phyloP scores from a whole-genome alignment of 1,139 yeast genomes.

The Debaryomyces coudertii region DNA sequence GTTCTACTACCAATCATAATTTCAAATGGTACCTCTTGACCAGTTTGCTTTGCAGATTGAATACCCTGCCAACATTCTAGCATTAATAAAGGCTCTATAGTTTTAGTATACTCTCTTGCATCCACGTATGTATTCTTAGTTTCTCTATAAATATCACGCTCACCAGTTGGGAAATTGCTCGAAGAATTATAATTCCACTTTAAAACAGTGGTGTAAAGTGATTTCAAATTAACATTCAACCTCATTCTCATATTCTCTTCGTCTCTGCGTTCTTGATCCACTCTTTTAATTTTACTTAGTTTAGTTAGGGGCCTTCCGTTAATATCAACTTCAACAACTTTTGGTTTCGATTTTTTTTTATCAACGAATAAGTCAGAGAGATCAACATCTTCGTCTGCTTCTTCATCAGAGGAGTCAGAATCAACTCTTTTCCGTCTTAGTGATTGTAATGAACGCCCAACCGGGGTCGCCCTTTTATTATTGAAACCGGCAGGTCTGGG shows the following conservation, averaged over 20 bases:
- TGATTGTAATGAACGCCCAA: constrained; percentile 43
- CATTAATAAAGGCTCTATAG: constrained; percentile 78
- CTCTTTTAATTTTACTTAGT: constrained; percentile 18
- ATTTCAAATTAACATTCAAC: constrained; percentile 74
- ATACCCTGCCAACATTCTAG: constrained; percentile 95
- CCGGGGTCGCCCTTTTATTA: constrained; percentile 31
- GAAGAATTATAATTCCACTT: constrained; percentile 74
- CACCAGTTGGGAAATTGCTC: constrained; percentile 60
- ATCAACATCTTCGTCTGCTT: constrained; percentile 40
- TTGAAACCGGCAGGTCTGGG: constrained; percentile 88
- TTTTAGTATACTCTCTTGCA: constrained; percentile 63
- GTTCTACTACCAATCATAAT: constrained; percentile 77
- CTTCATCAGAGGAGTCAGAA: constrained; percentile 40
- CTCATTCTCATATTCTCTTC: constrained; percentile 81
- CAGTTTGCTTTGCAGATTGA: constrained; percentile 68
- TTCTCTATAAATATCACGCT: constrained; percentile 38
- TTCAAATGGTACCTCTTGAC: constrained; percentile 66
- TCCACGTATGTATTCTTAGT: constrained; percentile 52
- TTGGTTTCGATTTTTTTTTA: constrained; percentile 34
- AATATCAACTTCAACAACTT: constrained; percentile 43
- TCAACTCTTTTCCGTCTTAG: constrained; percentile 34
- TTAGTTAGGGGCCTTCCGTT: constrained; percentile 37
- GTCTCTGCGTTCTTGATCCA: constrained; percentile 55
- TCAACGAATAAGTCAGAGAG: constrained; percentile 47
- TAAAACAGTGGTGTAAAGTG: constrained; percentile 69